Conservation (phyloP, 257 asterid species). For the Ocimum tenuiflorum region DNA sequence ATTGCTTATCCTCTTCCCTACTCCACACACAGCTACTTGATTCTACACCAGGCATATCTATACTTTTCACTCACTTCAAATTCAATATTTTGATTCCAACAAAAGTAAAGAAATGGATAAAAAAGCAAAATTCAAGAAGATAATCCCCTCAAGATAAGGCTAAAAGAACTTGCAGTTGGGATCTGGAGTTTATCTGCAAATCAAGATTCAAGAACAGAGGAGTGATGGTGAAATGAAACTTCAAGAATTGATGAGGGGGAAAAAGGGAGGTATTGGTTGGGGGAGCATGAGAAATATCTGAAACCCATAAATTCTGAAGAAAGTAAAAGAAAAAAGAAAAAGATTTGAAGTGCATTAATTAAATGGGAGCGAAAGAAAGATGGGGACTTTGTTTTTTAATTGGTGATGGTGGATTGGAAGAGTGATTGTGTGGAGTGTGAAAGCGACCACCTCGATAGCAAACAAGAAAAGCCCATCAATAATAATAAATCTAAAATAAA, state of each 20-base stretch:
- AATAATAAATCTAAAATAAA: constrained; percentile 32
- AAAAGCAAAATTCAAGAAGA: not conserved
- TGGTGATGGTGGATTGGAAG: not conserved
- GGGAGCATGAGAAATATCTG: constrained; percentile 60
- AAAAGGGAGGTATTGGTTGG: constrained; percentile 31
- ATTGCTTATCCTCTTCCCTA: constrained; percentile 71
- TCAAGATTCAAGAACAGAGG: too few relatives aligned
- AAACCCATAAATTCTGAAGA: constrained; percentile 34
- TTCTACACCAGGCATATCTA: constrained; percentile 60
- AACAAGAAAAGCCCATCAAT: constrained; percentile 41
- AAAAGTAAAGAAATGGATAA: too few relatives aligned
- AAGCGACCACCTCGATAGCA: constrained; percentile 37
- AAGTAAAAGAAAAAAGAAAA: not conserved
- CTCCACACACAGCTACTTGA: constrained; percentile 61
- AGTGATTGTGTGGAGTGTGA: constrained; percentile 25
- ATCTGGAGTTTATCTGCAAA: too few relatives aligned
- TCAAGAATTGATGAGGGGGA: constrained; percentile 42
- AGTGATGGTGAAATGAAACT: constrained; percentile 26
- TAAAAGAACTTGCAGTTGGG: too few relatives aligned
- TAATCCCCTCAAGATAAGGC: too few relatives aligned
- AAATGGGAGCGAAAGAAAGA: constrained; percentile 21
- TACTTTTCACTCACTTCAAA: too few relatives aligned
- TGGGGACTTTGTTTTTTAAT: constrained; percentile 5
- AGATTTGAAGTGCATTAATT: constrained; percentile 22
- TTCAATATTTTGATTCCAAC: constrained; percentile 14